Percentiles rank a stretch among this genome's conserved stretches.
Conservation (phyloP, 495 filamentous ascomycete genomes). For the Neurospora sp. region DNA sequence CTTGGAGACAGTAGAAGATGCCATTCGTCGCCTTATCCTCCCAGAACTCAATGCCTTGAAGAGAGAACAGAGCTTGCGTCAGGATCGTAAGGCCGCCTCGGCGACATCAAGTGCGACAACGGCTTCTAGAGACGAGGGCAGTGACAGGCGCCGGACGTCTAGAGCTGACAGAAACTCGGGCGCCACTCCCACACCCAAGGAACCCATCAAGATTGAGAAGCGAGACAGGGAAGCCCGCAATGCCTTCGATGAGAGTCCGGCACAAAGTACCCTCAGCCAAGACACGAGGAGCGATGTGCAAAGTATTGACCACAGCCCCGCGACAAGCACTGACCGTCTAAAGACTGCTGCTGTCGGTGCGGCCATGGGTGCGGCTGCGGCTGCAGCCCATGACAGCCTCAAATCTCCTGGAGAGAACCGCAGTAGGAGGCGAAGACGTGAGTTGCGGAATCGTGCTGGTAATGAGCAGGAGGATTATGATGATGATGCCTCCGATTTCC, state of each 20-base stretch:
- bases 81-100: conserved; percentile 45
- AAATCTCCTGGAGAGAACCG: conserved; percentile 35
- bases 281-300: conserved; percentile 27
- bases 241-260: conserved; percentile 45
- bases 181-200: conserved; percentile 18
- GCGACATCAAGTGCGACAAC: conserved; percentile 47
- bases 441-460: conserved; percentile 28
- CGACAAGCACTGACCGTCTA: conserved; percentile 28
- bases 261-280: conserved; percentile 32
- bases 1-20: conserved; percentile 92
- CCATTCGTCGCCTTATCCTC: conserved; percentile 81
- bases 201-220: conserved; percentile 27
- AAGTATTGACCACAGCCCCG: conserved; percentile 31
- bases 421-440: conserved; percentile 32
- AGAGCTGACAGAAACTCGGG: conserved; percentile 16
- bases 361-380: conserved; percentile 20
- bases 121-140: conserved; percentile 49
- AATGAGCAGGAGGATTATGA: conserved; percentile 23
- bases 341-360: conserved; percentile 28
- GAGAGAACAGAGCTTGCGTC: conserved; percentile 63
- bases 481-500: conserved; percentile 29
- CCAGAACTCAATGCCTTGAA: conserved; percentile 88
- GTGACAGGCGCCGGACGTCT: conserved; percentile 34
- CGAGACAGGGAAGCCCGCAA: conserved; percentile 47
- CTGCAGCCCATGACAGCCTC: conserved; percentile 21